Evolutionary conservation across 768 basidiomycete species (phyloP).

Genomic region (Lactarius evosmus): DNA sequence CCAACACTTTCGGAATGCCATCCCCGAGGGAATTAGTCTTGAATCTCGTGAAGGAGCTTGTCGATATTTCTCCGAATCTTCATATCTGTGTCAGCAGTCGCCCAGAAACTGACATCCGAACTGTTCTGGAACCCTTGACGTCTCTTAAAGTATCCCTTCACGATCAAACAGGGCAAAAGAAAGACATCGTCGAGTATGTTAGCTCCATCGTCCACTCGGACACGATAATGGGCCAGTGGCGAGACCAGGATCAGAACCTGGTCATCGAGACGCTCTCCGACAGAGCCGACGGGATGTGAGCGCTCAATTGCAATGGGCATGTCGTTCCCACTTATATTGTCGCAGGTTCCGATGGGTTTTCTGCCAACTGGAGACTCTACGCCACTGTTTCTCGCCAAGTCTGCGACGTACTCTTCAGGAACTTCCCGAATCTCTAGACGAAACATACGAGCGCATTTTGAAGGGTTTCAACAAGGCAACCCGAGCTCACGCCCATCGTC

Average conservation of each 20-base stretch:
- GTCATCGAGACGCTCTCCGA: background rate
- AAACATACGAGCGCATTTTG: conserved; percentile 1
- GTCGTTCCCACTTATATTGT: background rate
- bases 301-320: rapidly evolving
- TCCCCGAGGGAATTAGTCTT: background rate
- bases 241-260: background rate
- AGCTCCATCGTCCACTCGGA: background rate
- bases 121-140: background rate
- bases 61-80: background rate
- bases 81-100: background rate
- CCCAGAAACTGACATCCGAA: background rate
- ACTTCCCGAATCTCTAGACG: background rate
- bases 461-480: background rate
- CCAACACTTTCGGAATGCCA: background rate
- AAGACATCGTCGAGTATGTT: background rate
- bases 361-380: background rate
- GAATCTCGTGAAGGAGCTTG: background rate
- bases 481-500: background rate
- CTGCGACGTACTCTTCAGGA: background rate
- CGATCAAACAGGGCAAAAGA: background rate
- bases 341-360: background rate
- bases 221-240: background rate
- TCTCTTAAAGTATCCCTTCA: background rate
- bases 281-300: background rate
- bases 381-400: background rate